These are phyloP conservation scores for Alternaria sp. DNA, from an alignment of 2,329 filamentous ascomycete genomes.

Conservation along the genomic window DNA sequence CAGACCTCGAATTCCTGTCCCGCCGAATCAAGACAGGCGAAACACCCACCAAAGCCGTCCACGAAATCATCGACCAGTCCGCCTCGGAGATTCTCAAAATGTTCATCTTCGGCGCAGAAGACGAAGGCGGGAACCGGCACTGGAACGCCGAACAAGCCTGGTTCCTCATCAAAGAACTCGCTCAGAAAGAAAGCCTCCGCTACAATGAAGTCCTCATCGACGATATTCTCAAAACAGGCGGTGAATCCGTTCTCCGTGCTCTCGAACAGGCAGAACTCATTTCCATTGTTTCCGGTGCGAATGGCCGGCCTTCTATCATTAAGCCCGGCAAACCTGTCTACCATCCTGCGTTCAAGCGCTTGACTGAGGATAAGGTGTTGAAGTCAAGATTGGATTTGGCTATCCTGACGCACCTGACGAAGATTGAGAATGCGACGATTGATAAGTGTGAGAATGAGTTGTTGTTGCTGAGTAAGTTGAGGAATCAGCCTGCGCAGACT, in stretches of 20 bases:
- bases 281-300: slow-evolving; percentile 69
- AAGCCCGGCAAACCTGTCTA: slow-evolving; percentile 86
- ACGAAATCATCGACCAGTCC: slow-evolving; percentile 87
- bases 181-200: slow-evolving; percentile 69
- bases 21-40: slow-evolving; percentile 87
- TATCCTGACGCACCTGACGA: slow-evolving; percentile 71
- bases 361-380: slow-evolving; percentile 75
- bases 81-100: slow-evolving; percentile 92
- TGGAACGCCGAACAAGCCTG: slow-evolving; percentile 91
- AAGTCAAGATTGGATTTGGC: slow-evolving; percentile 73
- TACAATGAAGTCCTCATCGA: slow-evolving; percentile 87
- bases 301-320: slow-evolving; percentile 79
- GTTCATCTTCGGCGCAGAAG: slow-evolving; percentile 73
- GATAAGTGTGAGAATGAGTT: slow-evolving; percentile 82
- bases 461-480: slow-evolving; percentile 70
- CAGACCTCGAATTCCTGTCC: slow-evolving; percentile 93
- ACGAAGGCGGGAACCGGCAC: slow-evolving; percentile 59
- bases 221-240: slow-evolving; percentile 73
- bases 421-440: slow-evolving; percentile 75
- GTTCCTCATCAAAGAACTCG: slow-evolving; percentile 81
- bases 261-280: slow-evolving; percentile 89
- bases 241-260: slow-evolving; percentile 77
- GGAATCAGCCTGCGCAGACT: slow-evolving; percentile 73
- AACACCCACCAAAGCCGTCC: slow-evolving; percentile 77
- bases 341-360: slow-evolving; percentile 76